These are phyloP conservation scores for Penicillium sp. DNA, from an alignment of 2,329 filamentous ascomycete genomes.

Conservation along the genomic window DNA sequence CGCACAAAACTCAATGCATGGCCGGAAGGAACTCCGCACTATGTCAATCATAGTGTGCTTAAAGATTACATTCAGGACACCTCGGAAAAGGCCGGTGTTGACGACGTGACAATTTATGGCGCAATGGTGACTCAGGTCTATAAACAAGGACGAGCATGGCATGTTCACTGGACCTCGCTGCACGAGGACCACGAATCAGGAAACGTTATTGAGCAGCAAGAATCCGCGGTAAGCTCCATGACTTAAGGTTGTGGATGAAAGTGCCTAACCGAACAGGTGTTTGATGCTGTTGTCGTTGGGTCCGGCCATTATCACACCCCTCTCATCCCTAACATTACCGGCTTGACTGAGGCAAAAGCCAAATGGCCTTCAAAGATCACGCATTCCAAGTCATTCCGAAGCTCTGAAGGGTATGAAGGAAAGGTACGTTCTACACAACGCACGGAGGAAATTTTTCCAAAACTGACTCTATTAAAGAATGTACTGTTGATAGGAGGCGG, in stretches of 20 bases:
- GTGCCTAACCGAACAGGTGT: slow-evolving; percentile 27
- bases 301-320: slow-evolving; percentile 56
- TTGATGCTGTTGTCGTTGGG: slow-evolving; percentile 55
- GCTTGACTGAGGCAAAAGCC: slow-evolving; percentile 48
- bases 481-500: slow-evolving; percentile 57
- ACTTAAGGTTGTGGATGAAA: accelerated
- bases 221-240: slow-evolving; percentile 2
- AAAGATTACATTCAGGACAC: slow-evolving; percentile 63
- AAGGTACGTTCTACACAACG: slow-evolving; percentile 44
- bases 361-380: slow-evolving; percentile 46
- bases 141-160: slow-evolving; percentile 54
- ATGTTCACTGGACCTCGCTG: slow-evolving; percentile 51
- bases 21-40: slow-evolving; percentile 59
- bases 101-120: slow-evolving; percentile 53
- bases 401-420: slow-evolving; percentile 48
- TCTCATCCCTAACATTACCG: slow-evolving; percentile 50
- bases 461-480: slow-evolving; percentile 37
- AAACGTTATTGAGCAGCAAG: slow-evolving; percentile 3
- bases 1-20: slow-evolving; percentile 53
- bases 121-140: slow-evolving; percentile 57
- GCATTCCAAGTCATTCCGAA: slow-evolving; percentile 55
- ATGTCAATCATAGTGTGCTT: slow-evolving; percentile 57
- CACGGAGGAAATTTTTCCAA: no score
- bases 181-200: slow-evolving; percentile 4
- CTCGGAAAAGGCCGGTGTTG: slow-evolving; percentile 50